Evolutionary conservation across 495 filamentous ascomycete genomes (phyloP).

Genomic region (Hypoxylon cercidicola): DNA sequence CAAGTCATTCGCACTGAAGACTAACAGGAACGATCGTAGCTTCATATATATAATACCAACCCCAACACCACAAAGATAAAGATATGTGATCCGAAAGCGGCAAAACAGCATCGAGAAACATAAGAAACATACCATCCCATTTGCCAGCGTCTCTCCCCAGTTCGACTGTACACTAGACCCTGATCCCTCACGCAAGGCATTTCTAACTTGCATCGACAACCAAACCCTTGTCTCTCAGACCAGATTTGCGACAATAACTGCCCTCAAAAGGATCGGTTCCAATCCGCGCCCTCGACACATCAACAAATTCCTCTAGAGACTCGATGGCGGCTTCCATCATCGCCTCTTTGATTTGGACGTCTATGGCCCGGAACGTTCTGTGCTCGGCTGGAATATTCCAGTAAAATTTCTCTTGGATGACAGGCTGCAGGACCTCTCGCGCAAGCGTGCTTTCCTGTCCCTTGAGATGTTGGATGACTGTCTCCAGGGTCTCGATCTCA

Average conservation of each 20-base stretch:
- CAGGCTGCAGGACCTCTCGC: slow-evolving; percentile 11
- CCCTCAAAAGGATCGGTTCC: slow-evolving; percentile 18
- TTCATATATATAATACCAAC: no score
- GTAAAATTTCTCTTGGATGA: slow-evolving; percentile 24
- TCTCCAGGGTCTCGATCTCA: slow-evolving; percentile 22
- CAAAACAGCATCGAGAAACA: no score
- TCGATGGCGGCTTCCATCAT: slow-evolving; percentile 31
- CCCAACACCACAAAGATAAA: no score
- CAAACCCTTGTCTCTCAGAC: slow-evolving; percentile 1
- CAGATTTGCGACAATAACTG: background rate
- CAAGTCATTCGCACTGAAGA: no score
- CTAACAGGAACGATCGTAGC: no score
- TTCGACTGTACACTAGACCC: no score
- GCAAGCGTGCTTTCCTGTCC: slow-evolving; percentile 4
- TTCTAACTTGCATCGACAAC: background rate
- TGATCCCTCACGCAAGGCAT: background rate
- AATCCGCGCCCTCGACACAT: slow-evolving; percentile 21
- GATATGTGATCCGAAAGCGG: no score
- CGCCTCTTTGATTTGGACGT: slow-evolving; percentile 26
- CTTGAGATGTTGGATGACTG: slow-evolving; percentile 14
- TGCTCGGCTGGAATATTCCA: slow-evolving; percentile 28
- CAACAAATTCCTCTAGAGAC: slow-evolving; percentile 30
- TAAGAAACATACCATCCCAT: background rate
- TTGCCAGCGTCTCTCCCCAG: background rate
- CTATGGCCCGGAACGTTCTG: slow-evolving; percentile 23